Conservation (phyloP, 306 rosid genomes). For the Mimosa pudica region DNA sequence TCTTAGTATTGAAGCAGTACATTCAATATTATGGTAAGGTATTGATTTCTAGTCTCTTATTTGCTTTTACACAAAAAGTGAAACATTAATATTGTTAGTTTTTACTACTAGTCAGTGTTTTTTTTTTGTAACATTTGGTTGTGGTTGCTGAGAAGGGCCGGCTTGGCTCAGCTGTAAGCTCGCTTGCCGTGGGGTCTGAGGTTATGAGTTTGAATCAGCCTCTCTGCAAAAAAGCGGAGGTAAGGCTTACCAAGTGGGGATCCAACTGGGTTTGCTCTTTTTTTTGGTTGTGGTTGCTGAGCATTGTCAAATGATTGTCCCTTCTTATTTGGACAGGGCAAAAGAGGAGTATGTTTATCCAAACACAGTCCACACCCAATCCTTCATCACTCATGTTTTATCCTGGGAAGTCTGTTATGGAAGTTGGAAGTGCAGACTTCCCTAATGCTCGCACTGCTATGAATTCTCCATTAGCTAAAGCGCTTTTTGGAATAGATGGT, state of each 20-base stretch:
- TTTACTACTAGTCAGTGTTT: background rate
- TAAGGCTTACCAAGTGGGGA: too few relatives aligned
- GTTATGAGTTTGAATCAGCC: too few relatives aligned
- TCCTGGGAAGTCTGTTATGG: conserved; percentile 81
- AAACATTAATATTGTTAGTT: background rate
- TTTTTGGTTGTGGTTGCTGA: background rate
- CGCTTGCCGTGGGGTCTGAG: too few relatives aligned
- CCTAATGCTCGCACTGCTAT: conserved; percentile 85
- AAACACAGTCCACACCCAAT: conserved; percentile 72
- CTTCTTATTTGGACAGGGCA: conserved; percentile 48
- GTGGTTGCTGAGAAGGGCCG: too few relatives aligned
- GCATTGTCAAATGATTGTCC: background rate
- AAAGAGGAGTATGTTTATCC: conserved; percentile 67
- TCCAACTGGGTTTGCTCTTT: too few relatives aligned
- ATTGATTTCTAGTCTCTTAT: background rate
- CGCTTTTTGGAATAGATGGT: conserved; percentile 82
- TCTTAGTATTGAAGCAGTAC: background rate
- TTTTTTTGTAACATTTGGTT: too few relatives aligned
- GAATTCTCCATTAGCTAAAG: conserved; percentile 86
- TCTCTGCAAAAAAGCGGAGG: too few relatives aligned
- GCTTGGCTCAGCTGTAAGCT: too few relatives aligned
- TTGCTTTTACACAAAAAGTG: background rate
- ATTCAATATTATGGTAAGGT: background rate
- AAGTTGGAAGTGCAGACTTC: conserved; percentile 92
- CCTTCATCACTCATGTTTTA: conserved; percentile 72